These are phyloP conservation scores for Lepraria neglecta DNA, from an alignment of 495 filamentous ascomycete species.

Conservation along the genomic window DNA sequence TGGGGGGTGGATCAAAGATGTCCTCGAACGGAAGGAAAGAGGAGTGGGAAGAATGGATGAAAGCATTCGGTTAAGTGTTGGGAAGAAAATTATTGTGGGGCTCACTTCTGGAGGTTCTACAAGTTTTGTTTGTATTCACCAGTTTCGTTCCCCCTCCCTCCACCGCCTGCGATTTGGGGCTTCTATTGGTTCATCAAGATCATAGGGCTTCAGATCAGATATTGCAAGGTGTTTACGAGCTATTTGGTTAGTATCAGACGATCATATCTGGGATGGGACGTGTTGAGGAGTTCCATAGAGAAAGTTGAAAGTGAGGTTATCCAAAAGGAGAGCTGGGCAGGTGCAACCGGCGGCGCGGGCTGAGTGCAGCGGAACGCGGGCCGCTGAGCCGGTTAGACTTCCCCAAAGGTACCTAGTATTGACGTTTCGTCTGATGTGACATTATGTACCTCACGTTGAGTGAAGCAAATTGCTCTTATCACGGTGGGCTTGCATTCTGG, in stretches of 20 bases:
- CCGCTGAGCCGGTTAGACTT: too few species aligned
- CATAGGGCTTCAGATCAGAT: neutral
- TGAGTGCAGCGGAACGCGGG: too few species aligned
- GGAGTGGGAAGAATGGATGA: neutral
- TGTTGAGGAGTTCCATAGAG: neutral
- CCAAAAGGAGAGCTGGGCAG: too few species aligned
- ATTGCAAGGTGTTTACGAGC: neutral
- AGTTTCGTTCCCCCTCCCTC: conserved; percentile 13
- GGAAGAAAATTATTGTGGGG: neutral
- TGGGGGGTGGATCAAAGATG: neutral
- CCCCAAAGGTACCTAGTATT: too few species aligned
- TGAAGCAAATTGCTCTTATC: too few species aligned
- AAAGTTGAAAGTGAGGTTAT: too few species aligned
- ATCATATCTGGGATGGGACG: neutral
- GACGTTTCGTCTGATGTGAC: too few species aligned
- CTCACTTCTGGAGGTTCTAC: conserved; percentile 12
- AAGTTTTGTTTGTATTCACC: neutral
- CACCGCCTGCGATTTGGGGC: neutral
- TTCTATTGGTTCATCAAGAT: conserved; percentile 9
- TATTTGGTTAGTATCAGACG: too few species aligned
- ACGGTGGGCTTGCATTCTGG: too few species aligned
- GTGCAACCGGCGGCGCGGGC: too few species aligned
- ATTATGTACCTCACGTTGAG: too few species aligned
- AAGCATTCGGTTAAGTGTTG: neutral
- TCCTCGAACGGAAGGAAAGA: neutral